A percentile compares a stretch with the other conserved stretches of the same genome.
These are phyloP conservation scores for Erysiphe neolycopersici DNA, from an alignment of 2,329 filamentous ascomycete genomes.

Conservation along the genomic window DNA sequence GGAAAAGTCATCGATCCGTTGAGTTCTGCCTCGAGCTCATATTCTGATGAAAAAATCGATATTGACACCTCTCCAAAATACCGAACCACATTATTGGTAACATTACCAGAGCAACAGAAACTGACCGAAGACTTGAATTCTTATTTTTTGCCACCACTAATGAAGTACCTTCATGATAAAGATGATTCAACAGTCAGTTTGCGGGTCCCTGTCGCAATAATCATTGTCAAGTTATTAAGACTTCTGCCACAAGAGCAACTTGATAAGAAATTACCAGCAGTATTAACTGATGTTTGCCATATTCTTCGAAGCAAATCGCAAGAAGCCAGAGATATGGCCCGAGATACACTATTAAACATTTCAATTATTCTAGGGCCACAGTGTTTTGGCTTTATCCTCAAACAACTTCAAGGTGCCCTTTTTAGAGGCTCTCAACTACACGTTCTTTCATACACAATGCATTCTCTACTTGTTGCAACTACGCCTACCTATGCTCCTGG, in stretches of 20 bases:
- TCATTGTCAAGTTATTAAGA: conserved; percentile 65
- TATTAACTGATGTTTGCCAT: conserved; percentile 77
- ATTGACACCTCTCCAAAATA: conserved; percentile 11
- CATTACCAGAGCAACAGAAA: conserved; percentile 39
- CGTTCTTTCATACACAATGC: conserved; percentile 81
- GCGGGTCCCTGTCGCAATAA: conserved; percentile 69
- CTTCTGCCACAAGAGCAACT: conserved; percentile 51
- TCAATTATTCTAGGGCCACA: conserved; percentile 51
- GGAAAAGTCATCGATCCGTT: conserved; percentile 60
- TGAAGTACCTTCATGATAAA: conserved; percentile 76
- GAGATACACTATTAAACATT: conserved; percentile 69
- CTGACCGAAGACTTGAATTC: conserved; percentile 44
- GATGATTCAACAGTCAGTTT: conserved; percentile 85
- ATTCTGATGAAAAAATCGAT: conserved; percentile 2
- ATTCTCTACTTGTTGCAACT: conserved; percentile 59
- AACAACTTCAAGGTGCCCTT: conserved; percentile 62
- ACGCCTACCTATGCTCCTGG: conserved; percentile 51
- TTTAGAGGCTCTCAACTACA: conserved; percentile 78
- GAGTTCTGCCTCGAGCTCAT: conserved; percentile 21
- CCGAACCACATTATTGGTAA: conserved; percentile 25
- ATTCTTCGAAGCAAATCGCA: conserved; percentile 73
- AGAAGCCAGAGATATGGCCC: conserved; percentile 72
- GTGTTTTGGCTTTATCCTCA: conserved; percentile 80
- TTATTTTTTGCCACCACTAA: conserved; percentile 51
- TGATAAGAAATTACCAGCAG: conserved; percentile 46